Evolutionary conservation across 345 rosid genomes (phyloP).

Genomic region (Hevea brasiliensis): DNA sequence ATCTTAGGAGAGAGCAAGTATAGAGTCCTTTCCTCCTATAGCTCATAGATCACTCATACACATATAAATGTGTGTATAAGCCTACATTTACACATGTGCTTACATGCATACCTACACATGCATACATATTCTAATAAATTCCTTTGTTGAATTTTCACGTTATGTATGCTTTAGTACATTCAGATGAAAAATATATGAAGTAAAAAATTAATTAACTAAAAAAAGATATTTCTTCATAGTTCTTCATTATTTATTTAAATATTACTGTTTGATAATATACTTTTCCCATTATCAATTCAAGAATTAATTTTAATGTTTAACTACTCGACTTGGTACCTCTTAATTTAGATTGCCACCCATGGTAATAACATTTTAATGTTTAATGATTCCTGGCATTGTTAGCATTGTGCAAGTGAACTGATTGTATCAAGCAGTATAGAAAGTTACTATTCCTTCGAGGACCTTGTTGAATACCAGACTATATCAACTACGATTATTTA

Average conservation of each 20-base stretch:
- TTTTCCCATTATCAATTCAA: not conserved
- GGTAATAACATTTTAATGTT: not conserved
- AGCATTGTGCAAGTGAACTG: too few species aligned
- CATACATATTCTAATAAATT: not conserved
- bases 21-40: not conserved
- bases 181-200: not conserved
- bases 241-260: not conserved
- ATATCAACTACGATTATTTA: too few species aligned
- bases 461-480: too few species aligned
- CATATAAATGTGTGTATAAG: not conserved
- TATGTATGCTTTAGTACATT: not conserved
- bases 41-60: not conserved
- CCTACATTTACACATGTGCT: not conserved
- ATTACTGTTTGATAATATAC: not conserved
- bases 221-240: not conserved
- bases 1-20: not conserved
- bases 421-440: too few species aligned
- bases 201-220: not conserved
- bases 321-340: not conserved
- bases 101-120: not conserved
- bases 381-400: not conserved
- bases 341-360: not conserved
- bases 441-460: too few species aligned
- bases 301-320: not conserved
- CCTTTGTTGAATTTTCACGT: not conserved